These are phyloP conservation scores for Penicillium sp. DNA, from an alignment of 2,329 filamentous ascomycete genomes.

Conservation along the genomic window DNA sequence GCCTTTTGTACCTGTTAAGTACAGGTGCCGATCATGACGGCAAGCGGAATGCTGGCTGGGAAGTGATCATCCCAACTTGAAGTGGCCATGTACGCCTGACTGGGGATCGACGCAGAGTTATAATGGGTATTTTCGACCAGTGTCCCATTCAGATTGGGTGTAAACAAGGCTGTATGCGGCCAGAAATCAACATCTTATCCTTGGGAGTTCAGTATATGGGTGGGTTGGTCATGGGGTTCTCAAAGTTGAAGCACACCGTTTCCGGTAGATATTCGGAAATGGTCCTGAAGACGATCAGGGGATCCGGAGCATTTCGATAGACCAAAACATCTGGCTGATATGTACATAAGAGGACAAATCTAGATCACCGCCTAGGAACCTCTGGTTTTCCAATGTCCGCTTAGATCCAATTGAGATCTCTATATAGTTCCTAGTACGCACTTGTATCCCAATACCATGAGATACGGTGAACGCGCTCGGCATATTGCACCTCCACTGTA, in stretches of 20 bases:
- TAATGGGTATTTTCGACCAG: background rate
- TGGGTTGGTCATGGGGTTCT: background rate
- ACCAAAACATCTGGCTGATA: background rate
- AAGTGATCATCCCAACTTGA: constrained; percentile 2
- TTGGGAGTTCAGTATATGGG: background rate
- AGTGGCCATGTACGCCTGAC: background rate
- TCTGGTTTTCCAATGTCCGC: background rate
- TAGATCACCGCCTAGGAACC: background rate
- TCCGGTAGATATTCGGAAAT: constrained; percentile 1
- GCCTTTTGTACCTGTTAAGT: background rate
- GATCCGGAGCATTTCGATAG: background rate
- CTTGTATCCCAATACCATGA: background rate
- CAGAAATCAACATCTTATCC: background rate
- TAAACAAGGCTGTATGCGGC: background rate
- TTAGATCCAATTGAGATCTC: background rate
- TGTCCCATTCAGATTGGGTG: background rate
- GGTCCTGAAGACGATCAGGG: background rate
- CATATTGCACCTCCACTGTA: background rate
- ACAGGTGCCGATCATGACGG: constrained; percentile 5
- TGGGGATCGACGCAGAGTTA: background rate
- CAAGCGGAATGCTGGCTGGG: constrained; percentile 6
- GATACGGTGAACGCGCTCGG: background rate
- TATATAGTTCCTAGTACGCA: background rate
- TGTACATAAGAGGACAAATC: background rate
- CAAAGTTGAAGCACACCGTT: background rate